Conservation (phyloP, 495 filamentous ascomycete species). For the Aspergillus kassunensis region DNA sequence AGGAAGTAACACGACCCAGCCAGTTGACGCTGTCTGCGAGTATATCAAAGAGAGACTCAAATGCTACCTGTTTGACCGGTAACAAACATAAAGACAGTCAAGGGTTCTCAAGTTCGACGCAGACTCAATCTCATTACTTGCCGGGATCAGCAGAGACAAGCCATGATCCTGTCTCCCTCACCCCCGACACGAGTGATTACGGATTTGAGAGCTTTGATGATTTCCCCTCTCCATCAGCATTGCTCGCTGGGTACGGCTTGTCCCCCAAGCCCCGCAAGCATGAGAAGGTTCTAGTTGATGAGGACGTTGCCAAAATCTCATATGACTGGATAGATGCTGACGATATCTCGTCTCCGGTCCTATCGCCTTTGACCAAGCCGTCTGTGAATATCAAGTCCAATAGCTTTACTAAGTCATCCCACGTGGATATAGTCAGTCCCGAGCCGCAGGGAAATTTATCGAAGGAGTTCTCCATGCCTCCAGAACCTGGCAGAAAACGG, state of each 20-base stretch:
- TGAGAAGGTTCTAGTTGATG: not conserved
- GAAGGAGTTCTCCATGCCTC: not conserved
- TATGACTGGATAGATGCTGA: not conserved
- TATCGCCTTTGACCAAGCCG: not conserved
- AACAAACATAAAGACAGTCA: not conserved
- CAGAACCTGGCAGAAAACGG: not conserved
- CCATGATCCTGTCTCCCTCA: not conserved
- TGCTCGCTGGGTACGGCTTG: slow-evolving; percentile 19
- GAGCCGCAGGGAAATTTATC: slow-evolving; percentile 2
- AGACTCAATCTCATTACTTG: not conserved
- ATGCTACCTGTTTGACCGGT: not conserved
- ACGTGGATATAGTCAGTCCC: not conserved
- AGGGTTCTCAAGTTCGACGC: not conserved
- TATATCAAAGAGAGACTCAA: slow-evolving; percentile 25
- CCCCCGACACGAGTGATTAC: slow-evolving; percentile 30
- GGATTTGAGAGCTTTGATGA: slow-evolving; percentile 33
- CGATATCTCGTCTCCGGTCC: not conserved
- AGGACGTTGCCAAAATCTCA: not conserved
- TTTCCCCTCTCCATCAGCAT: slow-evolving; percentile 38
- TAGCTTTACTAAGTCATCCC: not conserved
- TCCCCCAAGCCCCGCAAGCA: not conserved
- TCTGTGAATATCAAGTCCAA: not conserved
- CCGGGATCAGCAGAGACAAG: not conserved
- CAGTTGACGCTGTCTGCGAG: slow-evolving; percentile 29
- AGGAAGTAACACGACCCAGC: slow-evolving; percentile 20